Evolutionary conservation across 257 asterid genomes (phyloP).

Genomic region (Nicotiana sylvestris): DNA sequence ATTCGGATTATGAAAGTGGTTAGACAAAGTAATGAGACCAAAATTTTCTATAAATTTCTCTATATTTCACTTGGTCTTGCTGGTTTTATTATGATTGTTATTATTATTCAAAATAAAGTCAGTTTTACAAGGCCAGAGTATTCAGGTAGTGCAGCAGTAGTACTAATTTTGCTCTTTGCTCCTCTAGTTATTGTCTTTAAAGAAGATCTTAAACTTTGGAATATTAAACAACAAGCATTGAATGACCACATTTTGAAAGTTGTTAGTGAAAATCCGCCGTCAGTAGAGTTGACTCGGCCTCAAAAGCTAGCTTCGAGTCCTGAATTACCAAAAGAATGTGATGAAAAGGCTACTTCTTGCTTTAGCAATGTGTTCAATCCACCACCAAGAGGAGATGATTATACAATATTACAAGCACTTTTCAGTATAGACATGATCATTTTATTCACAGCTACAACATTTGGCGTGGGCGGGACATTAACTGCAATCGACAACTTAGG

Average conservation of each 20-base stretch:
- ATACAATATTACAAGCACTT: conserved; percentile 37
- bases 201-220: conserved; percentile 37
- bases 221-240: background rate
- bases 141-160: conserved; percentile 30
- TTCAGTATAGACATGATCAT: conserved; percentile 41
- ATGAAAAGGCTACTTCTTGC: conserved; percentile 19
- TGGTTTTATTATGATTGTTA: conserved; percentile 43
- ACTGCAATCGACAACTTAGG: conserved; percentile 46
- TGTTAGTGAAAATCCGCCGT: conserved; percentile 10
- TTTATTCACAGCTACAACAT: conserved; percentile 31
- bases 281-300: background rate
- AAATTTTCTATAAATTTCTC: conserved; percentile 40
- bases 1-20: conserved; percentile 33
- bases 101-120: conserved; percentile 34
- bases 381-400: conserved; percentile 44
- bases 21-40: conserved; percentile 35
- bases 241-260: conserved; percentile 8
- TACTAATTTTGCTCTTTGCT: conserved; percentile 32
- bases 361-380: conserved; percentile 31
- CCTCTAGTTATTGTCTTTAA: conserved; percentile 29
- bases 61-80: conserved; percentile 41
- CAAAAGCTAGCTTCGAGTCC: background rate
- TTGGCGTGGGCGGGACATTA: conserved; percentile 46
- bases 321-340: background rate
- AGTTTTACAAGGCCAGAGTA: conserved; percentile 24